These are phyloP conservation scores for Bimuria novae-zelandiae DNA, from an alignment of 2,329 filamentous ascomycete genomes.

Conservation along the genomic window DNA sequence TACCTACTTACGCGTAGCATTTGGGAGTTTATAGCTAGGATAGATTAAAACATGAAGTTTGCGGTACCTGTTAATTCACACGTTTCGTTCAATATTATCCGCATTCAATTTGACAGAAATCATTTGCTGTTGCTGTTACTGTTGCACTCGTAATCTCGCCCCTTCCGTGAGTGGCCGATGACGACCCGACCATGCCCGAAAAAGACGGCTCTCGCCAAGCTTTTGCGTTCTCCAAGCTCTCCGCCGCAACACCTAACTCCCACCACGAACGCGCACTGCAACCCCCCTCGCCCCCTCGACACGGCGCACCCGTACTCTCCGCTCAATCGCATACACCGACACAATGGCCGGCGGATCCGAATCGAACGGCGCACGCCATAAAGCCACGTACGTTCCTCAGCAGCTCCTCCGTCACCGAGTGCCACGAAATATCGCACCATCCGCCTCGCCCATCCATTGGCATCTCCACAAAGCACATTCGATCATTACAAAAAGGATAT, in stretches of 20 bases:
- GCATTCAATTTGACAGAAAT: too few relatives aligned
- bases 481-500: not conserved
- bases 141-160: too few relatives aligned
- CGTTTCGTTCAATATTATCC: too few relatives aligned
- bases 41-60: too few relatives aligned
- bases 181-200: conserved; percentile 8
- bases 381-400: conserved; percentile 34
- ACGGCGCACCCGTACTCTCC: not conserved
- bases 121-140: too few relatives aligned
- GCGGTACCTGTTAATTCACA: too few relatives aligned
- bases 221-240: conserved; percentile 5
- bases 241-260: not conserved
- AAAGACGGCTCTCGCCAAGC: conserved; percentile 5
- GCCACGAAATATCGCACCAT: too few relatives aligned
- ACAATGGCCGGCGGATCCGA: conserved; percentile 40
- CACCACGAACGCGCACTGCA: too few relatives aligned
- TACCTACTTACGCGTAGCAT: too few relatives aligned
- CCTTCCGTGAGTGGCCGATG: too few relatives aligned
- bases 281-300: conserved; percentile 4
- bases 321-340: conserved; percentile 13
- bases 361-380: conserved; percentile 30
- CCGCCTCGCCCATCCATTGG: conserved; percentile 10
- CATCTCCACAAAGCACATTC: conserved; percentile 12
- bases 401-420: too few relatives aligned
- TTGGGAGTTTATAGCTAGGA: too few relatives aligned